These are phyloP conservation scores for Berberis vulgaris DNA, from an alignment of 164 flowering plant species.

Conservation along the genomic window DNA sequence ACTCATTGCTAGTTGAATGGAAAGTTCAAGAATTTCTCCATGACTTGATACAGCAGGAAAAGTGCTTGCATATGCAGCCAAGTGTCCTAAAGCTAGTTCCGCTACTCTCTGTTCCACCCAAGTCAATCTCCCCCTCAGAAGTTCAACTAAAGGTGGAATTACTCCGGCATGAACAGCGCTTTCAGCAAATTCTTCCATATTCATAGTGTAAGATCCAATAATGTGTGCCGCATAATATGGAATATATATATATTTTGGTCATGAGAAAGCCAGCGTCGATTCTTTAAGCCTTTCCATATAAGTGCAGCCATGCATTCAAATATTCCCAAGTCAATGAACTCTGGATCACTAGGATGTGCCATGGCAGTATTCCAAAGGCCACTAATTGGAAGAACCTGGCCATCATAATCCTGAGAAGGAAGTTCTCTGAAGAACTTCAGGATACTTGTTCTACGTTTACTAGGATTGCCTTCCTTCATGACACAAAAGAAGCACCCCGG, in stretches of 20 bases:
- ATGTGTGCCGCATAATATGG: constrained; percentile 99
- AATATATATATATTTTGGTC: constrained; percentile 96
- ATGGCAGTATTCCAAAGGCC: constrained; percentile 99
- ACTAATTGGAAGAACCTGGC: constrained; percentile 97
- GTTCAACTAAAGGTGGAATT: constrained; percentile 84
- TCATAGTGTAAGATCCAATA: constrained; percentile 99
- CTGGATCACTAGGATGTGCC: constrained; percentile 99
- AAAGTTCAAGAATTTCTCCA: constrained; percentile 88
- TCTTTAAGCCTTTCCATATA: constrained; percentile 90
- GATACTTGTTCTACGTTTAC: constrained; percentile 76
- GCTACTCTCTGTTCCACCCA: constrained; percentile 99
- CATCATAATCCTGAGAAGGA: constrained; percentile 93
- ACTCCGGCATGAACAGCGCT: constrained; percentile 87
- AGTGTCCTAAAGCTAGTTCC: constrained; percentile 90
- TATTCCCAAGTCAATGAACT: constrained; percentile 88
- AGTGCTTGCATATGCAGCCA: constrained; percentile 85
- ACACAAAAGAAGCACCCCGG: constrained; percentile 99
- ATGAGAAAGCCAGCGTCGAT: constrained; percentile 90
- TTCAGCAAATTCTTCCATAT: constrained; percentile 96
- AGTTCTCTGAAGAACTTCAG: constrained; percentile 92
- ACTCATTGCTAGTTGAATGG: constrained; percentile 90
- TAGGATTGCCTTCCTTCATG: constrained; percentile 96
- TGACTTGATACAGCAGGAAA: constrained; percentile 78
- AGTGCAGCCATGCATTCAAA: constrained; percentile 98
- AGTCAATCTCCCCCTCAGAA: constrained; percentile 84